Conservation (phyloP, 495 filamentous ascomycete genomes). For the Xylaria venustula region DNA sequence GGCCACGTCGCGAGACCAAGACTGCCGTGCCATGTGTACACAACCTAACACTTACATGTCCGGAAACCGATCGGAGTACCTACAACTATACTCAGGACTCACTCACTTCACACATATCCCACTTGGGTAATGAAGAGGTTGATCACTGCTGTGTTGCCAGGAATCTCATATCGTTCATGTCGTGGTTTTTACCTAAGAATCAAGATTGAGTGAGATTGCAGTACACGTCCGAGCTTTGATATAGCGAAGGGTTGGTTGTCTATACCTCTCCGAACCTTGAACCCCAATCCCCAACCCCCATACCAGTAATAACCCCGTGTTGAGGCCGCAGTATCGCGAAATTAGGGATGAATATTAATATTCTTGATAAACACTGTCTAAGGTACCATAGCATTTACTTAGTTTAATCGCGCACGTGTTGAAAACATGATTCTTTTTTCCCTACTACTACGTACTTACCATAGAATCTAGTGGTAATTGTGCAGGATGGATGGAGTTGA, state of each 20-base stretch:
- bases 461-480: no score
- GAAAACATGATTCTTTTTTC: no score
- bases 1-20: constrained; percentile 12
- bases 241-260: not conserved
- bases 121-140: not conserved
- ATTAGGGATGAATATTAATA: not conserved
- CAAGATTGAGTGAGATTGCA: not conserved
- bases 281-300: no score
- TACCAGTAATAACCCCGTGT: not conserved
- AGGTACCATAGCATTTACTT: no score
- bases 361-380: no score
- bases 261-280: not conserved
- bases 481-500: no score
- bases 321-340: not conserved
- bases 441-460: no score
- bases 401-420: no score
- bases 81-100: no score
- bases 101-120: not conserved
- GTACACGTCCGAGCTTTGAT: not conserved
- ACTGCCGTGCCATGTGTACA: not conserved
- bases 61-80: constrained; percentile 4
- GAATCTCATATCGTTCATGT: no score
- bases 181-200: no score
- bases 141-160: not conserved
- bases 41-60: not conserved